Conservation (phyloP, 2,329 filamentous ascomycete species). For the Aspergillus sp. region DNA sequence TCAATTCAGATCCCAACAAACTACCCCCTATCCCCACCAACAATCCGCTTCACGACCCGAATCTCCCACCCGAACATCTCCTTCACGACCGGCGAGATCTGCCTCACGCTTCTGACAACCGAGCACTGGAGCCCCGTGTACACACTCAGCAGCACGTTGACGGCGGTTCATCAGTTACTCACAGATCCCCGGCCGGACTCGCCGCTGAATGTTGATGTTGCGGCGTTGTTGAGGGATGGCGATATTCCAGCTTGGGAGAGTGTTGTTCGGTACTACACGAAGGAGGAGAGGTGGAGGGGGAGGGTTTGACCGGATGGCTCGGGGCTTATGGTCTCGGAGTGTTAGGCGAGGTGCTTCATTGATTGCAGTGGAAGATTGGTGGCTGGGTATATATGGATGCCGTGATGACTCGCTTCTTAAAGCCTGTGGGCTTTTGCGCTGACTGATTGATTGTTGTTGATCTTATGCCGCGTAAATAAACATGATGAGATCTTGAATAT, state of each 20-base stretch:
- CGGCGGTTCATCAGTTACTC: constrained; percentile 53
- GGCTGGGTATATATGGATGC: constrained; percentile 1
- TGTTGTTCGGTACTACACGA: constrained; percentile 53
- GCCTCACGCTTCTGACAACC: constrained; percentile 78
- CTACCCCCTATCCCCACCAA: constrained; percentile 80
- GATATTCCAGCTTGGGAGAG: constrained; percentile 52
- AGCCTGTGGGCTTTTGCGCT: not conserved
- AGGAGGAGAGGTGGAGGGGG: constrained; percentile 48
- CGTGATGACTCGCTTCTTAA: constrained; percentile 1
- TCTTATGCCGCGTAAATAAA: constrained; percentile 5
- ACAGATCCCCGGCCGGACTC: constrained; percentile 52
- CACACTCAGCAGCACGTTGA: constrained; percentile 62
- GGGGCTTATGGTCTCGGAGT: not conserved
- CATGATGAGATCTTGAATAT: not conserved
- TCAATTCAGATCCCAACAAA: constrained; percentile 72
- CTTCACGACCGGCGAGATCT: constrained; percentile 83
- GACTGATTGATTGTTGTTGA: not conserved
- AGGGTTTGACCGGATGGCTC: not conserved
- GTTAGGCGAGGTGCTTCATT: not conserved
- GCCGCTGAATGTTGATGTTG: constrained; percentile 55
- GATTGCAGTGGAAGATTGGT: not conserved
- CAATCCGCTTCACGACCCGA: constrained; percentile 78
- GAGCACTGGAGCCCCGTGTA: constrained; percentile 84
- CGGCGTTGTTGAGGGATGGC: constrained; percentile 50
- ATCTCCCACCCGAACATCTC: constrained; percentile 84